Evolutionary conservation across 163 green algal genomes (phyloP), one percentile per base, ranked within the genome.

Genomic region (Chlorella variabilis): DNA sequence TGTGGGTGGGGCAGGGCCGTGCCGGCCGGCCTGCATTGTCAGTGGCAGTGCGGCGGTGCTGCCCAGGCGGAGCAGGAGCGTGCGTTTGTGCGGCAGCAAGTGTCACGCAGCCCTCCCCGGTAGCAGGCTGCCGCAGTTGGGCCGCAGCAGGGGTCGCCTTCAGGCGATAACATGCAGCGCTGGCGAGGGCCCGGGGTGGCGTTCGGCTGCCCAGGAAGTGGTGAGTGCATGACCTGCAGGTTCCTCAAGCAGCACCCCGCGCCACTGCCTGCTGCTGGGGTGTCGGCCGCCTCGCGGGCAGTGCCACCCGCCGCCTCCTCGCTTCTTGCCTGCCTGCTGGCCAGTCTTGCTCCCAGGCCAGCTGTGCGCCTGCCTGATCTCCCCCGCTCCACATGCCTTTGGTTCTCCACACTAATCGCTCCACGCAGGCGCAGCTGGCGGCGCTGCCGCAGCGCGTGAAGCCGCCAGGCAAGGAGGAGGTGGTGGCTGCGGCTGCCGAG

Each of bases 91-190:
- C 9, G 39, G 21, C 67, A 75, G 27, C 67, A 45, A 42, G 25
- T 13, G 15, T 27, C 42, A 61, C 45, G 42, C 68, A 34, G n/a
- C 31, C 27, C 31, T 63, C 0, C 29, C n/a, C 6, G 42, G 68
- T 17, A 31, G 20, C 29, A 25, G 38, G 1, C 31, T 17, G 31
- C 17, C 42, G 33, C 48, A 48, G 48, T 48, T 36, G 23, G 70
- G 48, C 59, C 8, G 59, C 33, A 66, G 70, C 45, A 48, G 31
- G 48, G 29, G 42, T 15, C 38, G 58, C 20, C 54, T 63, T 9
- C 54, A 29, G 54, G 27, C n/a, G 70, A 77, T 77, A 77, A 65
- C 48, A 77, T 65, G 70, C 45, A 66, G 49, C 33, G 59, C 59
- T 21, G 59, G 29, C 27, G 59, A 38, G n/a, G 27, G 7, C 20